Evolutionary conservation across 2,329 filamentous ascomycete species (phyloP), one percentile per base, ranked within the genome.

Genomic region (Rhynchosporium graminicola): DNA sequence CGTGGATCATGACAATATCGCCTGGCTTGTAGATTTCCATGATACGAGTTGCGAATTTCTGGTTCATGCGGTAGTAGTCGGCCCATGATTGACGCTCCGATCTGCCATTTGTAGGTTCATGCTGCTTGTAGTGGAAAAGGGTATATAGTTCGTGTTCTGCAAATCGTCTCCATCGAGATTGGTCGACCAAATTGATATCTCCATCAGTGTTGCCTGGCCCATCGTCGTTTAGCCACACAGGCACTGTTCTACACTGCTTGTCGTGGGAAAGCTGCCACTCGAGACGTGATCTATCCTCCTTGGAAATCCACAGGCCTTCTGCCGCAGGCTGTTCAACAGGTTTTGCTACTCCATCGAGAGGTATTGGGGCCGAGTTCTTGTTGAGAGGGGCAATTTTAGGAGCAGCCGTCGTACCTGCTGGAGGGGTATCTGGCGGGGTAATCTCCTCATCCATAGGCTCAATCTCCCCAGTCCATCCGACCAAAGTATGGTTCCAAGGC

Each of bases 381-480:
- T 89, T 95, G 51, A 90, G 76, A 10, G 87, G 81, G 6, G 80
- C 78, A 26, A 81, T 75, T 68, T 80, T 66, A 8, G 68, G 65
- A 29, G 61, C 57, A n/a, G 82, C 76, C 8, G 82, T 80, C 10
- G 80, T 79, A 65, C 20, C 20, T 20, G 79, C 76, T 2, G 79
- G 78, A 33, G 82, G 80, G 0, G 80, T 81, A 59, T 77, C 76
- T 20, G 80, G 79, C 2, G 81, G 77, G 4, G 80, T 79, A 12
- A 78, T 67, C 26, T 75, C 72, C 50, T 83, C 80, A 46, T 20
- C 20, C 20, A 80, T 77, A 3, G 76, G 78, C 62, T 87, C 84
- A 63, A 94, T 89, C 76, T 98, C 94, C 63, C 94, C 94, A 3
- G 94, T 97, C 94, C 94, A 98, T 51, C 92, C 93, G 59, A 98